phyloP scores from a whole-genome alignment of 352 stramenopile genomes.

The Pythium oligandrum region DNA sequence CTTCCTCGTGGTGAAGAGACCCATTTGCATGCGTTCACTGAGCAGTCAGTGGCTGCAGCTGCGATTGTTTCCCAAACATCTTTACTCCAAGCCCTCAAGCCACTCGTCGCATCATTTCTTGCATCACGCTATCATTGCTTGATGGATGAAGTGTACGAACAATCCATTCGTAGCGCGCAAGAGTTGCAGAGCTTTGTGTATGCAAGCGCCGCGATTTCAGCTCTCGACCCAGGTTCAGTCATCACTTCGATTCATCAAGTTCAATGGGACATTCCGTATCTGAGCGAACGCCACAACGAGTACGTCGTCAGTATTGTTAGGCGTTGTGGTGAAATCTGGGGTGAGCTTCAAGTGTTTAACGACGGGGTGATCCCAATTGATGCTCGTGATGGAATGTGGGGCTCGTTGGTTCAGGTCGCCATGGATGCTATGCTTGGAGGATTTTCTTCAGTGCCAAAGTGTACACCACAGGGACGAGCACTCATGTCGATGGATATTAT shows the following conservation, averaged over 20 bases:
- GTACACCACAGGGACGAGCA: slow-evolving; percentile 92
- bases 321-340: slow-evolving; percentile 79
- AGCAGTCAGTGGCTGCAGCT: slow-evolving; percentile 62
- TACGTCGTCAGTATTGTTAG: slow-evolving; percentile 78
- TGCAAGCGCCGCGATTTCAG: slow-evolving; percentile 31
- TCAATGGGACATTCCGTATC: slow-evolving; percentile 60
- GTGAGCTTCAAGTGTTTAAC: slow-evolving; percentile 56
- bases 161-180: slow-evolving; percentile 34
- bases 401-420: slow-evolving; percentile 72
- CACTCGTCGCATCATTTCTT: slow-evolving; percentile 58
- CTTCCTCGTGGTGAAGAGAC: slow-evolving; percentile 29
- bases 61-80: slow-evolving; percentile 51
- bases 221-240: slow-evolving; percentile 38
- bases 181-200: slow-evolving; percentile 72
- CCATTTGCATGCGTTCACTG: slow-evolving; percentile 57
- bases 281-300: slow-evolving; percentile 69
- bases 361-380: slow-evolving; percentile 63
- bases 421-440: slow-evolving; percentile 90
- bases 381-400: slow-evolving; percentile 76
- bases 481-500: slow-evolving; percentile 97
- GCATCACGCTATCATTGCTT: slow-evolving; percentile 59
- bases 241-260: slow-evolving; percentile 35
- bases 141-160: slow-evolving; percentile 64
- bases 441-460: slow-evolving; percentile 86
- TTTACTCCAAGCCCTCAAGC: slow-evolving; percentile 63